Conservation (phyloP, 2,329 filamentous ascomycete species). For the Orbilia javanica region DNA sequence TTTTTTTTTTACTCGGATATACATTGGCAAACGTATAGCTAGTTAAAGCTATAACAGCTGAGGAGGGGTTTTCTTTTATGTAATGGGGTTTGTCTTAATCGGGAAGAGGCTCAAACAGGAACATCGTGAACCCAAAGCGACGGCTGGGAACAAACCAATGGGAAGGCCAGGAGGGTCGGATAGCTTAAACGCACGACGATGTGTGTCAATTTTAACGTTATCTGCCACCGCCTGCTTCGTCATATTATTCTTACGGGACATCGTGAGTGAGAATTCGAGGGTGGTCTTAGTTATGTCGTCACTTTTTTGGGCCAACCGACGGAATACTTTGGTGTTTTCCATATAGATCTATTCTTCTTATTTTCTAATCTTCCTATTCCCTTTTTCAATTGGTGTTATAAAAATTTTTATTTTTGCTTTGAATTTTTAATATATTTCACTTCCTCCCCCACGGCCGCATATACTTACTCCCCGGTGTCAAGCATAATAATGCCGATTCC, state of each 20-base stretch:
- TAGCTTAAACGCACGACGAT: conserved; percentile 56
- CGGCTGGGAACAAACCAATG: conserved; percentile 1
- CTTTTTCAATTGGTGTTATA: not conserved
- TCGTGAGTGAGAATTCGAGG: not conserved
- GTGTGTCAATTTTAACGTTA: conserved; percentile 55
- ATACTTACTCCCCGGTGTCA: not conserved
- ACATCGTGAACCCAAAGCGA: conserved; percentile 25
- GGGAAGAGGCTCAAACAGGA: conserved; percentile 21
- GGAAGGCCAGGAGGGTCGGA: conserved; percentile 17
- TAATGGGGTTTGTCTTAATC: conserved; percentile 2
- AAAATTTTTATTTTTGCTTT: not conserved
- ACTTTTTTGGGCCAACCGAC: not conserved
- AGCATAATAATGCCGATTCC: not conserved
- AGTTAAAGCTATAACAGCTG: no score
- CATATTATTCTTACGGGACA: not conserved
- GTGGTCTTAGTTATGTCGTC: conserved; percentile 1
- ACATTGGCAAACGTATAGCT: not conserved
- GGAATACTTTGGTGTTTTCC: not conserved
- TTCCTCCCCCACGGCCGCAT: not conserved
- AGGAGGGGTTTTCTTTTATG: conserved; percentile 8
- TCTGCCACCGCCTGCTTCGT: conserved; percentile 14
- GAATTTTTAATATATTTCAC: not conserved
- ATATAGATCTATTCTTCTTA: not conserved
- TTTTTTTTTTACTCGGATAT: not conserved
- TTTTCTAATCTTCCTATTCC: not conserved